These are phyloP conservation scores for Hippophae rhamnoides DNA, from an alignment of 306 rosid genomes.

Conservation along the genomic window DNA sequence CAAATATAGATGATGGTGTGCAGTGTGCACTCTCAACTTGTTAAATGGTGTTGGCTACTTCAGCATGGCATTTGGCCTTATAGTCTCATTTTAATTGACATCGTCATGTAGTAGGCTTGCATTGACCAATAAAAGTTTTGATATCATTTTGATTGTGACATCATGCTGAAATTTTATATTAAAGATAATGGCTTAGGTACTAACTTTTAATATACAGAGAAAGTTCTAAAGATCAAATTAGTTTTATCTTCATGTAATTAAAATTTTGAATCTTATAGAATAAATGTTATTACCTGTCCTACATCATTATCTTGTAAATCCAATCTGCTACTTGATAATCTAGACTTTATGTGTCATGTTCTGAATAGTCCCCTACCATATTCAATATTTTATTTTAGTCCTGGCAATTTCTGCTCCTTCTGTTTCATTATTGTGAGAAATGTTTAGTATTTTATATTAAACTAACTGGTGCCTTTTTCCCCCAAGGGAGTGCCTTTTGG, in stretches of 20 bases:
- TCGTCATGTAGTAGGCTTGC: background rate
- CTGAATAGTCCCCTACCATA: no score
- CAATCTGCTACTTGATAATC: background rate
- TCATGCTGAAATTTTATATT: background rate
- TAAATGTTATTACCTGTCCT: background rate
- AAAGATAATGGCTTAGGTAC: background rate
- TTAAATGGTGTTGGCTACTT: background rate
- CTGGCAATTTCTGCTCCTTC: background rate
- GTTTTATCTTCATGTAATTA: background rate
- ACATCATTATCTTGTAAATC: background rate
- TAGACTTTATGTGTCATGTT: background rate
- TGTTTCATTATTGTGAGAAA: background rate
- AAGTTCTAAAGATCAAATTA: background rate
- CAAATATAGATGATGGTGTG: background rate
- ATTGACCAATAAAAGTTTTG: background rate
- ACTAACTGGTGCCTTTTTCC: constrained; percentile 6
- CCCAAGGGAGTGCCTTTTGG: constrained; percentile 73
- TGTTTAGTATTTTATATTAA: background rate
- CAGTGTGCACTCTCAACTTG: background rate
- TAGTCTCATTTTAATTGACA: background rate
- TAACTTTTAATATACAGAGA: background rate
- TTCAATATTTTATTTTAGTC: no score
- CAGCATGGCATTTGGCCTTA: background rate
- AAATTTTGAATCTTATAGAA: background rate
- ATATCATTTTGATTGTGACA: background rate